Conservation (phyloP, 352 stramenopile species). For the Globisporangium megalacanthum region DNA sequence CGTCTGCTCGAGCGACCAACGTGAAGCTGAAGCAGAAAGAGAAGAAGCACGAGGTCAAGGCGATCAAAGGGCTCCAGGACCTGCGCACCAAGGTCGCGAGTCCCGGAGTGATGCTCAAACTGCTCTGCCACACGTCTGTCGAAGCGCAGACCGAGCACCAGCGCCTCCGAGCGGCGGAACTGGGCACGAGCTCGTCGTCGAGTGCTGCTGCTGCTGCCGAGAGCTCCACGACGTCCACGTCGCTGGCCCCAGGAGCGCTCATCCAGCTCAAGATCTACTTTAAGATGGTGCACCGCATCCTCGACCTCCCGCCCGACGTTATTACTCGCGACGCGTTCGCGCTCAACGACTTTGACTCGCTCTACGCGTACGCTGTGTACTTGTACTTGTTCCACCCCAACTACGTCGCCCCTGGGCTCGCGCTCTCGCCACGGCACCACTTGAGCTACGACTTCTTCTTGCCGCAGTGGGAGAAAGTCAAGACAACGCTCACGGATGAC, state of each 20-base stretch:
- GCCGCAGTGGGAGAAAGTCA: slow-evolving; percentile 67
- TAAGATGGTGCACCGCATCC: slow-evolving; percentile 40
- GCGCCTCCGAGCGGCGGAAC: slow-evolving; percentile 34
- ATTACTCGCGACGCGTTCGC: slow-evolving; percentile 64
- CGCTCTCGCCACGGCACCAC: slow-evolving; percentile 43
- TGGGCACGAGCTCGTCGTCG: neutral
- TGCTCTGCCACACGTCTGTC: slow-evolving; percentile 54
- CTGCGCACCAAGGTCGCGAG: slow-evolving; percentile 41
- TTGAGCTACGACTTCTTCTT: slow-evolving; percentile 48
- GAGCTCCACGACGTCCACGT: slow-evolving; percentile 50
- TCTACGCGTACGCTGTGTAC: slow-evolving; percentile 61
- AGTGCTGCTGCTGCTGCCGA: slow-evolving; percentile 20
- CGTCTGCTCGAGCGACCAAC: neutral
- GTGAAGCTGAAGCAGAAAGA: slow-evolving; percentile 39
- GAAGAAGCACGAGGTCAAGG: slow-evolving; percentile 61
- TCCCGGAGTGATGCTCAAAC: slow-evolving; percentile 63
- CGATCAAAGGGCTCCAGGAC: slow-evolving; percentile 63
- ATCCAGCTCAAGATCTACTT: slow-evolving; percentile 72
- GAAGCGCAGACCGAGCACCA: slow-evolving; percentile 55
- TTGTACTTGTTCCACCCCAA: slow-evolving; percentile 64
- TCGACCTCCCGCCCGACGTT: slow-evolving; percentile 58
- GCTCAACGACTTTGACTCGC: slow-evolving; percentile 67
- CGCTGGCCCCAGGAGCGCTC: slow-evolving; percentile 41
- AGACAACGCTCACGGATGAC: slow-evolving; percentile 46
- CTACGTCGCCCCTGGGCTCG: slow-evolving; percentile 39